Evolutionary conservation across 2,329 filamentous ascomycete genomes (phyloP), one percentile per base, ranked within the genome.

Genomic region (Trichoderma sp.): DNA sequence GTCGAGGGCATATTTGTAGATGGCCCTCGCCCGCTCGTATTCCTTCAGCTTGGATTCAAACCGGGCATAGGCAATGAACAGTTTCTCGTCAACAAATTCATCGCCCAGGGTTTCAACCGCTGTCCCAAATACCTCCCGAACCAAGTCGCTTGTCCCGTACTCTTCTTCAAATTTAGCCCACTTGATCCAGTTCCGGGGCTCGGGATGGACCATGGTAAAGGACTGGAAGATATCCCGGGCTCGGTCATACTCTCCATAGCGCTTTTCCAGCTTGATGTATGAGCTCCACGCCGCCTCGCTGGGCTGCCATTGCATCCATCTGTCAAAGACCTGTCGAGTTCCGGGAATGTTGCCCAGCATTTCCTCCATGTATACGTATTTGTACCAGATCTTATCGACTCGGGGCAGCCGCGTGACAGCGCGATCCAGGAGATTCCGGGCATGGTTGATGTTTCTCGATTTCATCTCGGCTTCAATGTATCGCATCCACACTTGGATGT

Each of bases 311-410:
- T 92, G 90, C 91, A 99, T 95, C 96, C 96, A 99, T 56, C 96
- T 87, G 82, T 99, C 96, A 78, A 98, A 99, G 0, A 98, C 93
- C 75, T 97, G 93, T 69, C 96, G 86, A 3, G 94, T 96, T 43
- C 95, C 96, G 3, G 94, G 89, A 59, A 99, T 90, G 76, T 99
- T 97, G 7, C 94, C 94, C 66, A 99, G 86, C 81, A 95, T 98
- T 85, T 99, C 96, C 83, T 98, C 95, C 91, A 97, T 96, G 79
- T 97, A 97, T 30, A 97, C 93, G 83, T 97, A 99, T 79, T 98
- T 98, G 84, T 97, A 99, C 96, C 96, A 99, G 39, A 99, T 83
- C 84, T 98, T 98, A 79, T 98, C 94, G 51, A 98, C 88, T 68
- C 96, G 86, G 5, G 96, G 96, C 49, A 97, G 83, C 68, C 96